A percentile compares a stretch with the other conserved stretches of the same genome.
Evolutionary conservation across 176 grass and related monocot genomes (phyloP).

Genomic region (barley (Hordeum vulgare)): DNA sequence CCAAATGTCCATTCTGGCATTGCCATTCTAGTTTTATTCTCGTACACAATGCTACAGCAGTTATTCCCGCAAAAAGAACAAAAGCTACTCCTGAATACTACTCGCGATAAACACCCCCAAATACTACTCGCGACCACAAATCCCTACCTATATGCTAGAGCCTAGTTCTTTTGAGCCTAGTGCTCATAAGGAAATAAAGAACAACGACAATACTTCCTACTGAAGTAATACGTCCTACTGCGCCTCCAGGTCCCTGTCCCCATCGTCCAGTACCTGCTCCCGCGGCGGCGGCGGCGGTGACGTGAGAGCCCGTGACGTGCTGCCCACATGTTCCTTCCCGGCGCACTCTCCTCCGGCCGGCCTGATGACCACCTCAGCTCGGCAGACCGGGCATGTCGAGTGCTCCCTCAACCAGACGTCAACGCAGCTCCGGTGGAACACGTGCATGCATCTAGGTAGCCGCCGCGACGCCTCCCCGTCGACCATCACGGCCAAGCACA

Average conservation of each 20-base stretch:
- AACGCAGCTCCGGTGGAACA: conserved; percentile 56
- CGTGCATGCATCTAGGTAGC: conserved; percentile 54
- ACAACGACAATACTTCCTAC: not conserved
- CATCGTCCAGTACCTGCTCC: not conserved
- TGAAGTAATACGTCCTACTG: not conserved
- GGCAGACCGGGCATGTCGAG: conserved; percentile 56
- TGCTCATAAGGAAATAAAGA: not conserved
- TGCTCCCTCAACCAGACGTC: conserved; percentile 53
- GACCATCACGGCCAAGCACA: conserved; percentile 38
- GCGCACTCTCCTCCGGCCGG: not conserved
- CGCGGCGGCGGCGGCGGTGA: not conserved
- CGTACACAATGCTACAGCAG: not conserved
- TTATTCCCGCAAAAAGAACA: not conserved
- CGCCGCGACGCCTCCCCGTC: conserved; percentile 35
- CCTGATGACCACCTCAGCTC: conserved; percentile 15
- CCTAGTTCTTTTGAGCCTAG: not conserved
- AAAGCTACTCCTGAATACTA: not conserved
- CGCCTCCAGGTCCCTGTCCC: conserved; percentile 43
- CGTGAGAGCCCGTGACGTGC: not conserved
- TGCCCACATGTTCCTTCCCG: not conserved
- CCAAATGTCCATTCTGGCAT: not conserved
- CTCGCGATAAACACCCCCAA: not conserved
- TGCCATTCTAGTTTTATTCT: not conserved
- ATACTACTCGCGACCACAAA: not conserved
- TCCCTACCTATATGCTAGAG: not conserved